Percentiles rank a stretch among this genome's conserved stretches.
Evolutionary conservation across 176 grass and related monocot genomes (phyloP).

Genomic region (Triticum dicoccoides): DNA sequence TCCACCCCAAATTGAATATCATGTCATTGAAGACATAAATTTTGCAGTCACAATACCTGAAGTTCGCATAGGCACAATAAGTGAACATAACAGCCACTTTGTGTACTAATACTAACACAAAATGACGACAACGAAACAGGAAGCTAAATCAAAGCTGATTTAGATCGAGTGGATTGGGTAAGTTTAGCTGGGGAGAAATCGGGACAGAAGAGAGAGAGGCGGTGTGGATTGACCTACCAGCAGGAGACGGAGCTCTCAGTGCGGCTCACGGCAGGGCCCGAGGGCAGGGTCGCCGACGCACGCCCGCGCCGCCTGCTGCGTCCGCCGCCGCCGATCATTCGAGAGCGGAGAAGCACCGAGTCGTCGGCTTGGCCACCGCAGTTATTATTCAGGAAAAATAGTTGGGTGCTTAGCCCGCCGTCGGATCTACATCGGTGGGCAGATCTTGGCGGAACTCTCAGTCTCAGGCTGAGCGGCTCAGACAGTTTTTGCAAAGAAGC

Average conservation of each 20-base stretch:
- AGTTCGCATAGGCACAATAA: slow-evolving; percentile 5
- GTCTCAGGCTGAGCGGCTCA: neutral
- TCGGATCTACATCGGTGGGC: neutral
- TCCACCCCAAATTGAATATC: slow-evolving; percentile 61
- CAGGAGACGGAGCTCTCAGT: slow-evolving; percentile 43
- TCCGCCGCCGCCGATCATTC: slow-evolving; percentile 36
- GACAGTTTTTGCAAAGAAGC: slow-evolving; percentile 3
- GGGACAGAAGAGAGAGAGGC: neutral
- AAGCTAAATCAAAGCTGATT: slow-evolving; percentile 1
- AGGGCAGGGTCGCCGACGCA: slow-evolving; percentile 35
- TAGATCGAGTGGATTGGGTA: slow-evolving; percentile 14
- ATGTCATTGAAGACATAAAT: slow-evolving; percentile 66
- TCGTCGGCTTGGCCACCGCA: neutral
- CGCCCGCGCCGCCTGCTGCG: slow-evolving; percentile 52
- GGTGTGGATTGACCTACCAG: slow-evolving; percentile 41
- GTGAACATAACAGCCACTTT: neutral
- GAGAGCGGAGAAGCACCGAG: neutral
- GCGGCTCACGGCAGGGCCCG: neutral
- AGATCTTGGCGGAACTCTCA: neutral
- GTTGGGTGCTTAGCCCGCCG: neutral
- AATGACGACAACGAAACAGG: neutral
- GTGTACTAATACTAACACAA: neutral
- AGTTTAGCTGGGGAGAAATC: neutral
- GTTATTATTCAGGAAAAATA: neutral
- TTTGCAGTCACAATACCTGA: slow-evolving; percentile 83